A percentile compares a stretch with the other conserved stretches of the same genome.
These are phyloP conservation scores for Cytospora piceae DNA, from an alignment of 2,329 filamentous ascomycete species.

Conservation along the genomic window DNA sequence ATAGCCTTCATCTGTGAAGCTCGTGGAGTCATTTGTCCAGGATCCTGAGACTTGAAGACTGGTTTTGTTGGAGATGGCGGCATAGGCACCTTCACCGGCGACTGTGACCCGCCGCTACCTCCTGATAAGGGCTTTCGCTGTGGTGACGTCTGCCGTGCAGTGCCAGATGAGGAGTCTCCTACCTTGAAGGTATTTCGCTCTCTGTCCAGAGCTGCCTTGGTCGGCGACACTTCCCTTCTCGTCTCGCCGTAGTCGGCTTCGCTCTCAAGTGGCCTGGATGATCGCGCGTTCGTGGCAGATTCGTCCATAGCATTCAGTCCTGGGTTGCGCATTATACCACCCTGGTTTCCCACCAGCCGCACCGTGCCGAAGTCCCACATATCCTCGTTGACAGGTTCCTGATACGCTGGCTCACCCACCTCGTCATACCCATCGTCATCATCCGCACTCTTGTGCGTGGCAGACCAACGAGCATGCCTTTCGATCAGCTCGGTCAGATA, in stretches of 20 bases:
- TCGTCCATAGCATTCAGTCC: conserved; percentile 78
- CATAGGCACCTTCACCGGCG: conserved; percentile 64
- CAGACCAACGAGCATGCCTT: conserved; percentile 83
- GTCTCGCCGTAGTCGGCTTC: conserved; percentile 57
- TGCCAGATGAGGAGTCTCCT: conserved; percentile 46
- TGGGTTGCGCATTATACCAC: conserved; percentile 57
- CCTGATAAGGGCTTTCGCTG: conserved; percentile 56
- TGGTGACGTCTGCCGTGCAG: conserved; percentile 62
- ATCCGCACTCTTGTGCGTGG: conserved; percentile 71
- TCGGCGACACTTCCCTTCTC: conserved; percentile 51
- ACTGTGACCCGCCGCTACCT: conserved; percentile 39
- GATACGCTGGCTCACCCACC: conserved; percentile 52
- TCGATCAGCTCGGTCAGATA: conserved; percentile 96
- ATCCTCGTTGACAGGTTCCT: conserved; percentile 71
- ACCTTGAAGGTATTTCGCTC: conserved; percentile 60
- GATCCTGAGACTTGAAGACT: conserved; percentile 37
- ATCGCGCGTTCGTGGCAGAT: conserved; percentile 76
- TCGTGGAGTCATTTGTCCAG: conserved; percentile 50
- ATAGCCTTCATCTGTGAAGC: conserved; percentile 50
- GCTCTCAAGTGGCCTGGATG: conserved; percentile 55
- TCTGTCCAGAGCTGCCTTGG: conserved; percentile 50
- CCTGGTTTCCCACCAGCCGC: conserved; percentile 72
- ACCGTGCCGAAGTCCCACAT: conserved; percentile 99
- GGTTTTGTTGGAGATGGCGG: conserved; percentile 61
- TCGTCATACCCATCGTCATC: conserved; percentile 68